A percentile compares a stretch with the other conserved stretches of the same genome.
Conservation (phyloP, 805 yeast genomes). For the Candida endomychidarum region DNA sequence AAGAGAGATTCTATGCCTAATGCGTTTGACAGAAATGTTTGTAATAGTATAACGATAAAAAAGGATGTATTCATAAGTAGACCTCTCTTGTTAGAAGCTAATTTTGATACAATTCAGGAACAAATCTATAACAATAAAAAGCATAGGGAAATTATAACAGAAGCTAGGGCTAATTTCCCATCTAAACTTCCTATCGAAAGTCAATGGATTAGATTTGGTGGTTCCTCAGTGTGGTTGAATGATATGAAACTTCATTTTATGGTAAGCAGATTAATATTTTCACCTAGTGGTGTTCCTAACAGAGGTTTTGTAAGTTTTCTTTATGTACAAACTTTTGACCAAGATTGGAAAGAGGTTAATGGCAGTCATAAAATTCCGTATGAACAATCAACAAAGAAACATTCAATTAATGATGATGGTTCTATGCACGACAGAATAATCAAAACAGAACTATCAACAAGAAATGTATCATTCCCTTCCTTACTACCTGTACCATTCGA, state of each 20-base stretch:
- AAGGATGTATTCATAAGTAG: conserved; percentile 16
- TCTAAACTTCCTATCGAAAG: conserved; percentile 22
- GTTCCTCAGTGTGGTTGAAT: conserved; percentile 32
- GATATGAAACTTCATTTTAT: conserved; percentile 32
- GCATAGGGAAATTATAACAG: conserved; percentile 17
- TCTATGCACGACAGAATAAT: conserved; percentile 11
- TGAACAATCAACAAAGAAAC: conserved; percentile 17
- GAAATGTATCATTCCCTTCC: conserved; percentile 19
- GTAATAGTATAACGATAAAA: conserved; percentile 16
- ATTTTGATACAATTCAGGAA: conserved; percentile 12
- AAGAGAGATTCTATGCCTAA: conserved; percentile 6
- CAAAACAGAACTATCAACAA: conserved; percentile 14
- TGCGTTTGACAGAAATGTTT: conserved; percentile 15
- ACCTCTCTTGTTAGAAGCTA: conserved; percentile 19
- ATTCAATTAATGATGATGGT: conserved; percentile 19
- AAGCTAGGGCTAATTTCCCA: conserved; percentile 18
- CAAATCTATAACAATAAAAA: conserved; percentile 10
- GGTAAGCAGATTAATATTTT: conserved; percentile 29
- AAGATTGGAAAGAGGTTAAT: conserved; percentile 21
- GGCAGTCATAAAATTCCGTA: conserved; percentile 22
- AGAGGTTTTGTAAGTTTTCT: conserved; percentile 27
- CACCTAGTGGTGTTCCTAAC: conserved; percentile 24
- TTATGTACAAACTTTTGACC: conserved; percentile 22
- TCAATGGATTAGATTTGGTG: conserved; percentile 34
- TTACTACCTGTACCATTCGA: conserved; percentile 20